phyloP scores from a whole-genome alignment of 768 basidiomycete species.

The Cyclocybe cylindracea region DNA sequence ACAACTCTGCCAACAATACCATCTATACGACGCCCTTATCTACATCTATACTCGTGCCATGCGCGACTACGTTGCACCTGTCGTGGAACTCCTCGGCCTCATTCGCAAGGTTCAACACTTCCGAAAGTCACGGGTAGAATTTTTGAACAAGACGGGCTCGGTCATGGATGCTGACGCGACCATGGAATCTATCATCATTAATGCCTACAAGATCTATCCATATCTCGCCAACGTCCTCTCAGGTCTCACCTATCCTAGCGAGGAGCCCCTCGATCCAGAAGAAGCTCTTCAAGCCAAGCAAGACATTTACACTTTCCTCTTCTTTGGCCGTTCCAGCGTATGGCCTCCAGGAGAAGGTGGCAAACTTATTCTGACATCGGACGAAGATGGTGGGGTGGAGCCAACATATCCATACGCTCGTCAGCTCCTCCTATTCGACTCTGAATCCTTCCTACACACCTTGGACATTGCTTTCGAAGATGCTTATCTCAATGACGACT shows the following conservation, averaged over 20 bases:
- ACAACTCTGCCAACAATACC: conserved; percentile 76
- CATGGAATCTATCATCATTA: conserved; percentile 60
- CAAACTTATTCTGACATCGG: conserved; percentile 71
- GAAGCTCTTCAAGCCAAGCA: conserved; percentile 72
- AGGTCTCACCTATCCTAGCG: conserved; percentile 86
- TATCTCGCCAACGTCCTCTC: conserved; percentile 82
- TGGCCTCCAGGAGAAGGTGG: conserved; percentile 80
- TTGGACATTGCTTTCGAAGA: conserved; percentile 97
- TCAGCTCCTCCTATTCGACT: conserved; percentile 81
- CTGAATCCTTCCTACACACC: conserved; percentile 92
- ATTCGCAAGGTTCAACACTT: conserved; percentile 67
- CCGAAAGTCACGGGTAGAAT: conserved; percentile 39
- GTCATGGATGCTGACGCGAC: conserved; percentile 29
- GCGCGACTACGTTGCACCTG: conserved; percentile 84
- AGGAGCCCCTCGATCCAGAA: conserved; percentile 62
- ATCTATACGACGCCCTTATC: conserved; percentile 90
- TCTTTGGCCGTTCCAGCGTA: conserved; percentile 74
- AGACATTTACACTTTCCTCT: conserved; percentile 80
- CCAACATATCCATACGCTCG: conserved; percentile 90
- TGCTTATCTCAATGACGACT: conserved; percentile 80
- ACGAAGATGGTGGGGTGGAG: conserved; percentile 73
- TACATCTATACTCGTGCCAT: conserved; percentile 92
- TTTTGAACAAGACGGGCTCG: conserved; percentile 26
- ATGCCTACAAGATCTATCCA: conserved; percentile 91
- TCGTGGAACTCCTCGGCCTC: conserved; percentile 81